Base-by-base conservation (phyloP, 495 filamentous ascomycete species). In the Aspergillus campestris region DNA sequence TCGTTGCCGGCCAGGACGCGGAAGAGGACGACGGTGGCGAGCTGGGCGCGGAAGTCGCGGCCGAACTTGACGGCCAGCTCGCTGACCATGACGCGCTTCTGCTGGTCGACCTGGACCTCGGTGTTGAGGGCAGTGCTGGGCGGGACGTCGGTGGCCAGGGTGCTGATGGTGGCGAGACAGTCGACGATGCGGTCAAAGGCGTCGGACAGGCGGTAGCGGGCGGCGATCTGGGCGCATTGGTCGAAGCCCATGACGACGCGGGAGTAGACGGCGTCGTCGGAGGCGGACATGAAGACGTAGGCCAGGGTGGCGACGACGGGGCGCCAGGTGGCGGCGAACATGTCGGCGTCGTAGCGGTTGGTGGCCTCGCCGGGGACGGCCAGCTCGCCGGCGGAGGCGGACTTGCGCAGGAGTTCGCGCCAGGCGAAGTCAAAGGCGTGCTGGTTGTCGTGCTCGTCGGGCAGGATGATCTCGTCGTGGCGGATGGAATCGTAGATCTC, bases 271-370 rank as follows among this genome's bases (percentile, higher is more conserved):
- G 91, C 89, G 65, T 99, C 94, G 53, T 99, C 92, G 3, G 90
- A 94, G 31, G 92, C 92, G 38, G 92, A 97, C 84, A 97, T 90
- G 66, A 99, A 99, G 11, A 97, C 92, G 59, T 96, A 99, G 3
- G 91, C 92, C 34, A 99, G 72, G 1, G 94, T 96, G 11, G 94
- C 88, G 9, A 99, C 75, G 48, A 97, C 85, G 7, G 92, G 88
- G 64, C 82, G 89, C 92, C 92, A 99, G 5, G 89, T 95, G 30
- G 90, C 86, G 44, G 83, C 81, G 60, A 99, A 97, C 89, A 99
- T 96, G 57, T 97, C 87, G 6, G 89, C 86, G 64, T 99, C 92
- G 66, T 84, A 97, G 31, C 92, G 80, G 60, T 96, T 99, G 11
- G 90, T 99, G 11, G 90, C 95, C 50, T 95, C 77, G 56, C 89